Conservation (phyloP, 2,329 filamentous ascomycete genomes). For the Byssoonygena ceratinophila region DNA sequence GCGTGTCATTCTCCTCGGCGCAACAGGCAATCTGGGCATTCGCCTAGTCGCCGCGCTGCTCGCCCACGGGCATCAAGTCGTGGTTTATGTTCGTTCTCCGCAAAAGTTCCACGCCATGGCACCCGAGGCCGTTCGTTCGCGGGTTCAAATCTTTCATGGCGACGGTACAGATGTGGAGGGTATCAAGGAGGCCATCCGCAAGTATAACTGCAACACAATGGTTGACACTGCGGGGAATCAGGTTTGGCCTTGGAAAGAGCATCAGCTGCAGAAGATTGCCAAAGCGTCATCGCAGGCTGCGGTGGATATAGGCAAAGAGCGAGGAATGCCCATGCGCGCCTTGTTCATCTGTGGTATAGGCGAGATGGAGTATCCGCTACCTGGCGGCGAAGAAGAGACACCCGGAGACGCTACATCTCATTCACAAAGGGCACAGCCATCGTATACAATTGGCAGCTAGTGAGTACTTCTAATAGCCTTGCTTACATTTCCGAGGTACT, state of each 20-base stretch:
- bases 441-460: constrained; percentile 27
- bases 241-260: constrained; percentile 31
- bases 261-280: constrained; percentile 29
- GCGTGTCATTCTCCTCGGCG: constrained; percentile 34
- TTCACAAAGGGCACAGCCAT: neutral
- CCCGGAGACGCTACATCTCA: neutral
- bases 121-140: constrained; percentile 24
- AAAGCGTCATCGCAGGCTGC: constrained; percentile 27
- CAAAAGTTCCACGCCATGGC: constrained; percentile 31
- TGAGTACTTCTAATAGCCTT: constrained; percentile 19
- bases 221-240: constrained; percentile 35
- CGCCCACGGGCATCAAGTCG: constrained; percentile 28
- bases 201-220: constrained; percentile 32
- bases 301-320: constrained; percentile 26
- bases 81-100: constrained; percentile 33
- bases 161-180: constrained; percentile 29
- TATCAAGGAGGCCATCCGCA: constrained; percentile 30
- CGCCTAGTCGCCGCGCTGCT: constrained; percentile 30
- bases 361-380: constrained; percentile 31
- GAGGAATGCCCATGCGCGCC: constrained; percentile 27
- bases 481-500: too few relatives aligned
- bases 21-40: constrained; percentile 33
- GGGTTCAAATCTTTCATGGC: constrained; percentile 30
- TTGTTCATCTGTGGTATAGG: constrained; percentile 33
- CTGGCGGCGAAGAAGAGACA: neutral